Percentiles rank a stretch among this genome's conserved stretches.
Conservation (phyloP, 169 alveolate species). For the Plasmodium fragile region DNA sequence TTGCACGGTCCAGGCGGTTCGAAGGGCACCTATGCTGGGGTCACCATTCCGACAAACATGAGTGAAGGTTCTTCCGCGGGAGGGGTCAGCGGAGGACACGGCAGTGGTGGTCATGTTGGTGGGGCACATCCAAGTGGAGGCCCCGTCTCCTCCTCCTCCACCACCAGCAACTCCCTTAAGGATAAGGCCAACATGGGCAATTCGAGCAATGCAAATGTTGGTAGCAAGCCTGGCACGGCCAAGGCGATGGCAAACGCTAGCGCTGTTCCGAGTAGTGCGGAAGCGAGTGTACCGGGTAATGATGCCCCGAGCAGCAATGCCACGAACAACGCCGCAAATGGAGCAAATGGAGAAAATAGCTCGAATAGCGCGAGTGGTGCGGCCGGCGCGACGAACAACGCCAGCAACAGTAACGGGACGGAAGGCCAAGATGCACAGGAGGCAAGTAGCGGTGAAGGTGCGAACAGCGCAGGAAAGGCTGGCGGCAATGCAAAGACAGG, state of each 20-base stretch:
- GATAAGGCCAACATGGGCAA: not conserved
- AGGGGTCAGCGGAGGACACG: not conserved
- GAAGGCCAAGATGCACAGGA: not conserved
- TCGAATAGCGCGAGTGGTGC: not conserved
- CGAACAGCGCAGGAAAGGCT: not conserved
- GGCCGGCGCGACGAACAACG: not conserved
- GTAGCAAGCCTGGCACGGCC: not conserved
- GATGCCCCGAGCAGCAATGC: not conserved
- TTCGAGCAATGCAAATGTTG: not conserved
- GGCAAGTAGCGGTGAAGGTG: not conserved
- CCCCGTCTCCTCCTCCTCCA: not conserved
- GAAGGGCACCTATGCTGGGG: not conserved
- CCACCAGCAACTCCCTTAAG: slow-evolving; percentile 11
- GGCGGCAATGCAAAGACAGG: not conserved
- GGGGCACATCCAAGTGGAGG: not conserved
- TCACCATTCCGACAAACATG: not conserved
- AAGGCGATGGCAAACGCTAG: not conserved
- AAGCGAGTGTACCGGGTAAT: not conserved
- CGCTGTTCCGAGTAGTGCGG: not conserved
- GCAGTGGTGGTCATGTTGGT: not conserved
- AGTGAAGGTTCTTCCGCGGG: not conserved
- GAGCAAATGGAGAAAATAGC: not conserved
- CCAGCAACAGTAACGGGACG: not conserved
- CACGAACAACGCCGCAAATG: not conserved
- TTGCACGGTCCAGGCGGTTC: not conserved